These are phyloP conservation scores for Ampelocalamus luodianensis DNA, from an alignment of 176 grass and related monocot species.

Conservation along the genomic window DNA sequence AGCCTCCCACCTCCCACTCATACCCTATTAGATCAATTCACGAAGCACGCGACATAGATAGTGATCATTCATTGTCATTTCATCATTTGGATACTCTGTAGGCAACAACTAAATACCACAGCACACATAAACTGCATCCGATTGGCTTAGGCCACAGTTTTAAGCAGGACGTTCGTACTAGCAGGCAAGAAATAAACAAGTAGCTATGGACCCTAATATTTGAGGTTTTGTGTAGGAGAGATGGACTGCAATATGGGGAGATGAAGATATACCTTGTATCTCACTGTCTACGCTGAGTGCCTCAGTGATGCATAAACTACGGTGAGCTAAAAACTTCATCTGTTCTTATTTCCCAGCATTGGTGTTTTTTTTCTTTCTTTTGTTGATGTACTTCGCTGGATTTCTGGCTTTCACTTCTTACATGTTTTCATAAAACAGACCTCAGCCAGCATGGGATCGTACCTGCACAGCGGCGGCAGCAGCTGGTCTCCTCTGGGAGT, in stretches of 20 bases:
- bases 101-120: background rate
- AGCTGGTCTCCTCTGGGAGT: conserved; percentile 73
- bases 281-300: conserved; percentile 69
- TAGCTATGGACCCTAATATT: background rate
- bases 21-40: no score
- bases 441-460: conserved; percentile 88
- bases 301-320: conserved; percentile 89
- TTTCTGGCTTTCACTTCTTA: background rate
- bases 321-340: conserved; percentile 52
- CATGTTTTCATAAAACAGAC: conserved; percentile 54
- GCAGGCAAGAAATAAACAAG: background rate
- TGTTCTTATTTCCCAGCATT: background rate
- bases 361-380: background rate
- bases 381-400: background rate
- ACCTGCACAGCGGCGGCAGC: conserved; percentile 87
- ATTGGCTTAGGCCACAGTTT: background rate
- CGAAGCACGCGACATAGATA: background rate
- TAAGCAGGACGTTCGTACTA: background rate
- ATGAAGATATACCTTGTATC: conserved; percentile 83
- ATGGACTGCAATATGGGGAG: conserved; percentile 63
- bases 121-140: background rate
- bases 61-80: background rate
- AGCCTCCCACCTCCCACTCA: no score
- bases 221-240: conserved; percentile 63
- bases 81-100: background rate